A percentile compares a stretch with the other conserved stretches of the same genome.
phyloP scores from a whole-genome alignment of 139 green algal genomes.

The Chlamydomonas sp. region DNA sequence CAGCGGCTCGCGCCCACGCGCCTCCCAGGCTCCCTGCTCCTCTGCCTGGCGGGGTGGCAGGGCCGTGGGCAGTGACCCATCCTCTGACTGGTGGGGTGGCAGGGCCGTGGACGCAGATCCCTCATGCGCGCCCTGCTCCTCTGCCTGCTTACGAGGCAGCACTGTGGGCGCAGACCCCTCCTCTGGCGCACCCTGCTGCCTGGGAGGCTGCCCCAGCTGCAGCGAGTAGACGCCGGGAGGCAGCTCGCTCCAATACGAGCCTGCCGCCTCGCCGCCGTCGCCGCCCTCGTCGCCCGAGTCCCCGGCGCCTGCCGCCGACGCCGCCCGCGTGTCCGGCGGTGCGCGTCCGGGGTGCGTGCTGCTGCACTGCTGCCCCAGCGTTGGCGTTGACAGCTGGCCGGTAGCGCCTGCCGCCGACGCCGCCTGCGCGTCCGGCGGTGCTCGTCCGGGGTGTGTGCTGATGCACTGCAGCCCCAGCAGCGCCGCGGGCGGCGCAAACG shows the following conservation, averaged over 20 bases:
- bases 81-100: too few relatives aligned
- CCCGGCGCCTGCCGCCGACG: background rate
- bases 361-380: background rate
- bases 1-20: too few relatives aligned
- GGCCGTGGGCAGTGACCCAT: too few relatives aligned
- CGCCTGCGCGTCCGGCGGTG: background rate
- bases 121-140: background rate
- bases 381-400: slow-evolving; percentile 18
- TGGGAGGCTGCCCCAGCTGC: background rate
- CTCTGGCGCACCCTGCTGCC: background rate
- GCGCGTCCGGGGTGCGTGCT: background rate
- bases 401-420: slow-evolving; percentile 27
- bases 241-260: slow-evolving; percentile 7
- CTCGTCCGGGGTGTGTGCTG: background rate
- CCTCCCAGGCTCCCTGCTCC: background rate
- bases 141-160: background rate
- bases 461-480: background rate
- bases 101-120: background rate
- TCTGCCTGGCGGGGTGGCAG: background rate
- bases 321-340: slow-evolving; percentile 2
- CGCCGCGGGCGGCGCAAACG: background rate
- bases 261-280: background rate
- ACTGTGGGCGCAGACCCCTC: background rate
- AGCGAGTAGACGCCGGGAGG: slow-evolving; percentile 7
- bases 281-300: slow-evolving; percentile 5